phyloP scores from a whole-genome alignment of 306 rosid species.

The Macrotyloma uniflorum region DNA sequence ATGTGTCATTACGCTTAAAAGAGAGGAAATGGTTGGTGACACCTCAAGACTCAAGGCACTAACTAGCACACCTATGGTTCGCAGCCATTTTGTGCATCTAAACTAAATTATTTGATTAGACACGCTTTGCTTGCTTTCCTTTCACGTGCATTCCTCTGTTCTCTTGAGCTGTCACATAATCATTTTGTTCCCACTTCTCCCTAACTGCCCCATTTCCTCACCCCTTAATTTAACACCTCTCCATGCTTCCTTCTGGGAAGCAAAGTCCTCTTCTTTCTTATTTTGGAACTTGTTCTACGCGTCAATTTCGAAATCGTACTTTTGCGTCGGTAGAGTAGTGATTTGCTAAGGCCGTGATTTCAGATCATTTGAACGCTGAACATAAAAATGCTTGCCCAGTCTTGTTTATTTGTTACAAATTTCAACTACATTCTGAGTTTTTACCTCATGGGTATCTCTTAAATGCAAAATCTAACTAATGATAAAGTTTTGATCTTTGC shows the following conservation, averaged over 20 bases:
- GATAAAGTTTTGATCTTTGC: not conserved
- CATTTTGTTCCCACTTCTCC: conserved; percentile 38
- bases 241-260: conserved; percentile 82
- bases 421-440: not conserved
- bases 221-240: conserved; percentile 59
- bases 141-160: conserved; percentile 59
- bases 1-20: conserved; percentile 20
- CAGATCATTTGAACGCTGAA: not conserved
- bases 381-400: not conserved
- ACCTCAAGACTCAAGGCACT: conserved; percentile 36
- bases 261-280: conserved; percentile 37
- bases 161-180: conserved; percentile 63
- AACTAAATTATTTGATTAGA: conserved; percentile 59
- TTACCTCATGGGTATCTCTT: not conserved
- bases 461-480: not conserved
- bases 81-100: conserved; percentile 36
- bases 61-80: not conserved
- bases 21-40: conserved; percentile 39
- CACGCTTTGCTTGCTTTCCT: conserved; percentile 29
- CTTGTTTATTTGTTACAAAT: not conserved
- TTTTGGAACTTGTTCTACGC: not conserved
- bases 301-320: not conserved
- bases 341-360: not conserved
- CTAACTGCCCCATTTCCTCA: conserved; percentile 54
- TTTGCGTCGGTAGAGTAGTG: not conserved